phyloP scores from a whole-genome alignment of 31 red algal species.

The Endocladia muricata region DNA sequence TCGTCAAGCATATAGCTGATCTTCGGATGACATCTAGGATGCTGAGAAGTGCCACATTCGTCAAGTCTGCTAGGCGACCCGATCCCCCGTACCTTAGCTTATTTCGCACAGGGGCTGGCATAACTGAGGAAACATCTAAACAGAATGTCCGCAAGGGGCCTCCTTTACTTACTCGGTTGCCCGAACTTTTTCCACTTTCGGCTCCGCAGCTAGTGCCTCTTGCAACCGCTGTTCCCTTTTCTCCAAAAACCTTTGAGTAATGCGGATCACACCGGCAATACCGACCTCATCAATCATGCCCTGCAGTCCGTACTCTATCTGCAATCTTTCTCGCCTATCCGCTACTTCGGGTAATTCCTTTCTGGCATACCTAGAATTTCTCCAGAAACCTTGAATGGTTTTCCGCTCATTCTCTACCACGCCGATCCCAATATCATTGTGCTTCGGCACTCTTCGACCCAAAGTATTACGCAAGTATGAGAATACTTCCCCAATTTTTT shows the following conservation, averaged over 20 bases:
- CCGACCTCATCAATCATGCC: conserved; percentile 57
- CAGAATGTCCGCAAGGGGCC: neutral
- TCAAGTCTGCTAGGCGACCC: too few species aligned
- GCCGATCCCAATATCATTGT: conserved; percentile 44
- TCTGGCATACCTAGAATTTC: conserved; percentile 13
- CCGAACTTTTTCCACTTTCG: conserved; percentile 33
- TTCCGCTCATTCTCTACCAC: conserved; percentile 36
- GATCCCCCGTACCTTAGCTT: too few species aligned
- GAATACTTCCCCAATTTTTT: conserved; percentile 39
- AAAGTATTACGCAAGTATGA: conserved; percentile 61
- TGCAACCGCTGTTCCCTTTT: conserved; percentile 13
- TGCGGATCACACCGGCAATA: conserved; percentile 38
- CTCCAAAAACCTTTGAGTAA: conserved; percentile 48
- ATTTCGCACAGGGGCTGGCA: neutral
- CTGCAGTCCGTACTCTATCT: conserved; percentile 21
- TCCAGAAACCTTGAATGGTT: conserved; percentile 70
- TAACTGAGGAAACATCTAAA: neutral
- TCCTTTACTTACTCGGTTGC: conserved; percentile 38
- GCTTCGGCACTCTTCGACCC: conserved; percentile 45
- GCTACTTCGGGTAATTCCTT: conserved; percentile 27
- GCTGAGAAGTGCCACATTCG: conserved; percentile 45
- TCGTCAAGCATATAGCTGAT: conserved; percentile 69
- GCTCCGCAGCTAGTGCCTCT: conserved; percentile 34
- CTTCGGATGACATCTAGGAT: conserved; percentile 43
- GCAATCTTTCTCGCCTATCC: conserved; percentile 12